These are phyloP conservation scores for Petunia secreta DNA, from an alignment of 257 asterid genomes.

Conservation along the genomic window DNA sequence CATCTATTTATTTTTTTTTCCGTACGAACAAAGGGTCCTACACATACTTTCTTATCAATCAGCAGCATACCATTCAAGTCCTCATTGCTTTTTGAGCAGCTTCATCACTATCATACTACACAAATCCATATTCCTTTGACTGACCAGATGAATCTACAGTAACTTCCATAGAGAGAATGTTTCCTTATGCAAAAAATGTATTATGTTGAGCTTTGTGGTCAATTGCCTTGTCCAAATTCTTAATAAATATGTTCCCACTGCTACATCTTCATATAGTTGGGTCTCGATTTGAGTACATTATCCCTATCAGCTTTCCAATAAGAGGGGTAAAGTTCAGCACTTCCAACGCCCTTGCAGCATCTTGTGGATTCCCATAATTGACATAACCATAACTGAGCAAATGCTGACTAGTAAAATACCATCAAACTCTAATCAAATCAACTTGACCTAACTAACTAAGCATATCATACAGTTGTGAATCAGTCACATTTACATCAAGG, in stretches of 20 bases:
- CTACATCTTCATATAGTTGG: constrained; percentile 76
- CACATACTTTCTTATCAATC: too few relatives aligned
- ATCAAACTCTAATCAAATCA: too few relatives aligned
- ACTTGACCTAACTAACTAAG: too few relatives aligned
- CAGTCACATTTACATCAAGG: too few relatives aligned
- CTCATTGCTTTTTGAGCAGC: not conserved
- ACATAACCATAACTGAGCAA: constrained; percentile 41
- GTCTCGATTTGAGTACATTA: constrained; percentile 82
- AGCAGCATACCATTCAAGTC: too few relatives aligned
- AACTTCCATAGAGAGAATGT: constrained; percentile 75
- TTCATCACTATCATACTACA: constrained; percentile 43
- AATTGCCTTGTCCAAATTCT: too few relatives aligned
- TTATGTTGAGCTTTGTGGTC: constrained; percentile 44
- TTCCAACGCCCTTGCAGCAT: constrained; percentile 78
- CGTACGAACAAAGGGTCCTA: too few relatives aligned
- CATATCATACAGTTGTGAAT: too few relatives aligned
- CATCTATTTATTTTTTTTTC: too few relatives aligned
- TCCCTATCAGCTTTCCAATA: constrained; percentile 75
- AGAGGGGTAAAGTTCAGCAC: constrained; percentile 79
- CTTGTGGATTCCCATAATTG: constrained; percentile 68
- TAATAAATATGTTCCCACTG: constrained; percentile 27
- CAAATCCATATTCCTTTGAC: constrained; percentile 52
- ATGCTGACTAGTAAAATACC: too few relatives aligned
- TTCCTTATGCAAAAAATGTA: constrained; percentile 77
- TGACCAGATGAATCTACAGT: constrained; percentile 60